phyloP scores from a whole-genome alignment of 169 alveolate species.

The Cryptosporidium canis region DNA sequence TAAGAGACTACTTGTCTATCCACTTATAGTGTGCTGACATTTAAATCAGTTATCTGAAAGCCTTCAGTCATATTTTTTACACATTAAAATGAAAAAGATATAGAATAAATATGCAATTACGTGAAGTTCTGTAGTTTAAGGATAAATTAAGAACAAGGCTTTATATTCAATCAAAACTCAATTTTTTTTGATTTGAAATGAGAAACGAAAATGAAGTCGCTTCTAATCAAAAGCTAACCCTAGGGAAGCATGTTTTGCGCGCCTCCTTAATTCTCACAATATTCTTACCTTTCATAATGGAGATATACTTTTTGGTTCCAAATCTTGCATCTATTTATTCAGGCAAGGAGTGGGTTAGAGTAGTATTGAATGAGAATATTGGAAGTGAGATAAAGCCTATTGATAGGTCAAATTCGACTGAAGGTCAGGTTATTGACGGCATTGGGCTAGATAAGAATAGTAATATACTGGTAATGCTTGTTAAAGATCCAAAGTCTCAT shows the following conservation, averaged over 20 bases:
- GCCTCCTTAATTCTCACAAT: constrained; percentile 4
- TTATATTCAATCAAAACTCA: too few species aligned
- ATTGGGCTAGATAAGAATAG: not conserved
- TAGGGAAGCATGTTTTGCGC: constrained; percentile 23
- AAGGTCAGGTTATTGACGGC: not conserved
- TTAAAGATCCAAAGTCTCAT: not conserved
- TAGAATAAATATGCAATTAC: too few species aligned
- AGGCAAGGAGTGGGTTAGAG: constrained; percentile 50
- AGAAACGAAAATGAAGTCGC: constrained; percentile 9
- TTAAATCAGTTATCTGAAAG: too few species aligned
- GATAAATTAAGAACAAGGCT: too few species aligned
- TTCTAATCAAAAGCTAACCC: not conserved
- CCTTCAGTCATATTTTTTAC: too few species aligned
- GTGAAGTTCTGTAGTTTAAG: too few species aligned
- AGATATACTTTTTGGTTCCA: constrained; percentile 32
- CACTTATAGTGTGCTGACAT: too few species aligned
- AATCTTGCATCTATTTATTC: constrained; percentile 16
- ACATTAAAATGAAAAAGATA: too few species aligned
- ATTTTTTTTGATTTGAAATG: constrained; percentile 8
- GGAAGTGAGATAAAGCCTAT: not conserved
- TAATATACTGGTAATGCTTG: constrained; percentile 1
- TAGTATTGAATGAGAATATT: not conserved
- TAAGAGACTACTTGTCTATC: too few species aligned
- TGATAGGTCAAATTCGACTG: not conserved
- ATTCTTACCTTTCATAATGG: constrained; percentile 24